A percentile compares a stretch with the other conserved stretches of the same genome.
Conservation (phyloP, 1,284 basidiomycete genomes). For the Pascua guehoae region DNA sequence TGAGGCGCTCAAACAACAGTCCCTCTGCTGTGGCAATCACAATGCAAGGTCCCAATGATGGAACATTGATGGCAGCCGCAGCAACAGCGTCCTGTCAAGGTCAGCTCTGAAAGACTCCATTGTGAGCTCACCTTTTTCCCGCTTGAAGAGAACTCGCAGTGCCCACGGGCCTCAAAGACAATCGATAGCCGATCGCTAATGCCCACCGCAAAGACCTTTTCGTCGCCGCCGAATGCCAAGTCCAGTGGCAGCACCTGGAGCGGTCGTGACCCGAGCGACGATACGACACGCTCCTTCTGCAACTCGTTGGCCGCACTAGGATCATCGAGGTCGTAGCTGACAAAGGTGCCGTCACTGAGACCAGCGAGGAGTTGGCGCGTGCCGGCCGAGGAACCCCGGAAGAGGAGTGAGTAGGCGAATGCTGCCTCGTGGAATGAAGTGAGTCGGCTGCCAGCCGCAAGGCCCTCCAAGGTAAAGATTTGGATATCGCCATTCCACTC, state of each 20-base stretch:
- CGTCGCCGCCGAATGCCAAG: constrained; percentile 21
- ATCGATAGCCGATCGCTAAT: constrained; percentile 43
- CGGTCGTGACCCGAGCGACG: constrained; percentile 35
- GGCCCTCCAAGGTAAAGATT: constrained; percentile 56
- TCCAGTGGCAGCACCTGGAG: constrained; percentile 14
- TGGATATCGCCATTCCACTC: constrained; percentile 74
- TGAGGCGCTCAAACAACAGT: constrained; percentile 63
- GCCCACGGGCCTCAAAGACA: constrained; percentile 61
- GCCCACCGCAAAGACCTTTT: constrained; percentile 32
- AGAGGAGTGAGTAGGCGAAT: constrained; percentile 33
- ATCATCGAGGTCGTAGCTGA: constrained; percentile 54
- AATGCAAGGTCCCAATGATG: constrained; percentile 56
- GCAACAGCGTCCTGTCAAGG: constrained; percentile 59
- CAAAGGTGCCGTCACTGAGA: constrained; percentile 73
- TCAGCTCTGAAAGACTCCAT: background rate
- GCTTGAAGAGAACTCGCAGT: constrained; percentile 66
- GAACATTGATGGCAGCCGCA: constrained; percentile 56
- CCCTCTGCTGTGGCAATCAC: constrained; percentile 59
- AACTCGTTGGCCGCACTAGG: background rate
- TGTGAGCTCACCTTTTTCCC: constrained; percentile 60
- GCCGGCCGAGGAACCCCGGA: constrained; percentile 31
- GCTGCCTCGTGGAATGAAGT: constrained; percentile 16
- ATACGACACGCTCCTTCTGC: constrained; percentile 50
- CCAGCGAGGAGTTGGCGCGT: constrained; percentile 67
- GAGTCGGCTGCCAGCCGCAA: constrained; percentile 40